Base-by-base conservation (phyloP, 768 basidiomycete species). In the Collybia mongolica region DNA sequence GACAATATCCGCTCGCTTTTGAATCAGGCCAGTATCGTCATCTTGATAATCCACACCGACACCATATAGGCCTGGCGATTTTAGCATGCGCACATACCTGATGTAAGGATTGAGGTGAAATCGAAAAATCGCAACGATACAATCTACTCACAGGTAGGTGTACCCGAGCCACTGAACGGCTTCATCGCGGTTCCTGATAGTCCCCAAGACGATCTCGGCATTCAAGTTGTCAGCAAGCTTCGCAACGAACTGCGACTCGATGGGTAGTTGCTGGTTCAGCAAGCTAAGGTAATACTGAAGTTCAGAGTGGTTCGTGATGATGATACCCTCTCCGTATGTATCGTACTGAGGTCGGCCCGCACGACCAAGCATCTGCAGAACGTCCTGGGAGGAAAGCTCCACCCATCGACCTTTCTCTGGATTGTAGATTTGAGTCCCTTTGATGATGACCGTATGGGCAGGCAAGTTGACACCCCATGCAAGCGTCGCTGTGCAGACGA, bases 381-480 rank as follows among this genome's bases (percentile, higher is more conserved):
- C 94, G 63, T 98, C 97, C 67, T 98, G 97, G 0, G 88, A 84
- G 1, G 92, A 95, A 5, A 98, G 72, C 65, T 98, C 97, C 3
- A 90, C 88, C 97, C 97, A 99, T 3, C 90, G 84, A 17, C 97
- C 97, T 70, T 98, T 97, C 70, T 97, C 95, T 0, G 97, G 97
- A 67, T 97, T 98, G 71, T 98, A 99, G 54, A 98, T 95, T 71
- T 98, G 95, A 0, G 97, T 98, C n/a, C 97, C 97, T 66, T 98
- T 99, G 77, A 99, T 98, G 72, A 98, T 93, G 70, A 98, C 96
- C 6, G 93, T 89, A 56, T 98, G 97, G 1, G 95, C 96, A 2
- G 97, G 97, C 0, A 98, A 73, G 64, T 99, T 99, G 70, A 99
- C 96, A 73, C 96, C 97, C 97, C 97, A 99, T 0, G 97, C 97